phyloP scores from a whole-genome alignment of 2,329 filamentous ascomycete species.

The Colletotrichum scovillei region DNA sequence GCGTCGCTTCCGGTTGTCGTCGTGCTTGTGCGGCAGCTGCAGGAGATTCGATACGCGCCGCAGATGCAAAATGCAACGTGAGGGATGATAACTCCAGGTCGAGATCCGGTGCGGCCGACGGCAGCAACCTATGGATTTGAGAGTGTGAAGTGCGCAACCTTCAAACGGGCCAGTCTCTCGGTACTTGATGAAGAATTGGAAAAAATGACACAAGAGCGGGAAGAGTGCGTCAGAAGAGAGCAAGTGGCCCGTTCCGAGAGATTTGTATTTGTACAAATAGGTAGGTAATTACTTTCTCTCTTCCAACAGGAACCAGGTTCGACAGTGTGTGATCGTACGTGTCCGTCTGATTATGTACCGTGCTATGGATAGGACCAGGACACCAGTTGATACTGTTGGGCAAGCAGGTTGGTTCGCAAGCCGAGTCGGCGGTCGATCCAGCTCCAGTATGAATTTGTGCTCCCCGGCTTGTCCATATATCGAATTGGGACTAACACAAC shows the following conservation, averaged over 20 bases:
- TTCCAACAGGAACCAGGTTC: not conserved
- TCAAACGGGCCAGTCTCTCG: not conserved
- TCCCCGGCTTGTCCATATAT: constrained; percentile 25
- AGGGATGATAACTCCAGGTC: not conserved
- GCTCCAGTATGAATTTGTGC: constrained; percentile 30
- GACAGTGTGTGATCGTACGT: constrained; percentile 26
- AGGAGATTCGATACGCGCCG: constrained; percentile 9
- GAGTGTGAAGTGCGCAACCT: not conserved
- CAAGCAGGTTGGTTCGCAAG: constrained; percentile 5
- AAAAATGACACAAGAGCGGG: not conserved
- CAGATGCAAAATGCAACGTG: constrained; percentile 10
- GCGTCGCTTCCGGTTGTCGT: not conserved
- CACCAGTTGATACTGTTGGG: not conserved
- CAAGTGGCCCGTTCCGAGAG: not conserved
- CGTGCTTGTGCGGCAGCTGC: constrained; percentile 22
- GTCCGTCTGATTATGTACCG: constrained; percentile 14
- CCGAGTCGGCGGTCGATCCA: constrained; percentile 19
- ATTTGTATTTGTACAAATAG: not conserved
- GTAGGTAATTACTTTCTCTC: not conserved
- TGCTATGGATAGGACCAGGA: not conserved
- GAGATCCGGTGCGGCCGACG: not conserved
- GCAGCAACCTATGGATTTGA: not conserved
- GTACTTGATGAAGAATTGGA: not conserved
- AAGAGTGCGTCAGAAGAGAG: not conserved
- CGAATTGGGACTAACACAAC: constrained; percentile 9